A percentile compares a stretch with the other conserved stretches of the same genome.
Conservation (phyloP, 2,329 filamentous ascomycete genomes). For the Nemania sp. region DNA sequence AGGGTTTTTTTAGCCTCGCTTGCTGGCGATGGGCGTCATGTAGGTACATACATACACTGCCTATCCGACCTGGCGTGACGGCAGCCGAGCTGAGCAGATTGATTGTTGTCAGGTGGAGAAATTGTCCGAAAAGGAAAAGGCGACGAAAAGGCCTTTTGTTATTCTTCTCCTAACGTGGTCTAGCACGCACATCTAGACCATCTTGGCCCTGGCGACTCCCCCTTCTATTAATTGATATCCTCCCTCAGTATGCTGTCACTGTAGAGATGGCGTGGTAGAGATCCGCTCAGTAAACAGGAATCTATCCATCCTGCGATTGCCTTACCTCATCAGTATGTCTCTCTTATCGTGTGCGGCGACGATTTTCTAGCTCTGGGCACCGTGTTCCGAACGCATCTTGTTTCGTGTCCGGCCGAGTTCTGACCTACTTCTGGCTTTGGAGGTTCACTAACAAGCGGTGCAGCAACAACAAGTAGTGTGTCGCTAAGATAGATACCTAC, state of each 20-base stretch:
- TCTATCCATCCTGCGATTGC: neutral
- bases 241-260: neutral
- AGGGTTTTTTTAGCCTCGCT: neutral
- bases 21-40: neutral
- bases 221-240: neutral
- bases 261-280: neutral
- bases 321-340: neutral
- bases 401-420: neutral
- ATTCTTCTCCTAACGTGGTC: neutral
- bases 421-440: neutral
- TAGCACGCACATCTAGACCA: slow-evolving; percentile 4
- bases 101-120: neutral
- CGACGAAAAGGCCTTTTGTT: neutral
- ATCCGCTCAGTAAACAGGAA: no score
- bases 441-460: neutral
- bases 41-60: no score
- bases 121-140: slow-evolving; percentile 1
- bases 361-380: no score
- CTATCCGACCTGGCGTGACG: no score
- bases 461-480: neutral
- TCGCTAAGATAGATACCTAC: no score
- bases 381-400: neutral
- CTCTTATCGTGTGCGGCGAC: neutral
- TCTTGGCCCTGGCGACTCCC: neutral
- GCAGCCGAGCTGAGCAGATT: no score